phyloP scores from a whole-genome alignment of 1,284 basidiomycete species.

The Thecaphora thlaspeos region DNA sequence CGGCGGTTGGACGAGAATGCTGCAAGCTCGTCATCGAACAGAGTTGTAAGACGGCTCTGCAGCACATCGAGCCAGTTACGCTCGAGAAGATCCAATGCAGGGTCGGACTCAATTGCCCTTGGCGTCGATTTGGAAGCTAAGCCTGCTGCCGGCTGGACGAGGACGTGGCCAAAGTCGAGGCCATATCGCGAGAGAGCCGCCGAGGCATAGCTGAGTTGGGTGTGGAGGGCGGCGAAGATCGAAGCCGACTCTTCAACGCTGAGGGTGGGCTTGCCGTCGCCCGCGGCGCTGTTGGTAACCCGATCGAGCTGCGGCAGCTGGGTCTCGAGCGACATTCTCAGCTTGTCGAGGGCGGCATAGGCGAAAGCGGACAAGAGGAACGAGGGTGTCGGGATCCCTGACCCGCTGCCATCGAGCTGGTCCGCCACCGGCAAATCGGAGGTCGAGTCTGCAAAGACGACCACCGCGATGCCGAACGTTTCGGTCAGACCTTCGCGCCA shows the following conservation, averaged over 20 bases:
- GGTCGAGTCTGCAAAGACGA: slow-evolving; percentile 74
- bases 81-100: slow-evolving; percentile 11
- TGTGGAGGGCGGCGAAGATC: slow-evolving; percentile 18
- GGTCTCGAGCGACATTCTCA: slow-evolving; percentile 8
- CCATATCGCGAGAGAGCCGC: slow-evolving; percentile 25
- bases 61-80: slow-evolving; percentile 7
- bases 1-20: too few species aligned
- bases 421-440: background rate
- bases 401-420: slow-evolving; percentile 51
- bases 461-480: slow-evolving; percentile 80
- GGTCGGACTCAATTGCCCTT: too few species aligned
- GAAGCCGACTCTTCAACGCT: slow-evolving; percentile 18
- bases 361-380: slow-evolving; percentile 29
- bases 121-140: too few species aligned
- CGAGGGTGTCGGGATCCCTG: slow-evolving; percentile 3
- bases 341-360: slow-evolving; percentile 9
- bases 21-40: too few species aligned
- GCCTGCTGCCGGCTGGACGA: slow-evolving; percentile 4
- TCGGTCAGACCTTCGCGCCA: slow-evolving; percentile 92
- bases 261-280: background rate
- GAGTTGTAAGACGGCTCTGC: background rate
- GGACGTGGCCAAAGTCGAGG: slow-evolving; percentile 25
- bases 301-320: slow-evolving; percentile 10
- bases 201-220: slow-evolving; percentile 28
- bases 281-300: background rate